These are phyloP conservation scores for Hemisphaericaspora xylanilytica DNA, from an alignment of 1,139 yeast genomes.

Conservation along the genomic window DNA sequence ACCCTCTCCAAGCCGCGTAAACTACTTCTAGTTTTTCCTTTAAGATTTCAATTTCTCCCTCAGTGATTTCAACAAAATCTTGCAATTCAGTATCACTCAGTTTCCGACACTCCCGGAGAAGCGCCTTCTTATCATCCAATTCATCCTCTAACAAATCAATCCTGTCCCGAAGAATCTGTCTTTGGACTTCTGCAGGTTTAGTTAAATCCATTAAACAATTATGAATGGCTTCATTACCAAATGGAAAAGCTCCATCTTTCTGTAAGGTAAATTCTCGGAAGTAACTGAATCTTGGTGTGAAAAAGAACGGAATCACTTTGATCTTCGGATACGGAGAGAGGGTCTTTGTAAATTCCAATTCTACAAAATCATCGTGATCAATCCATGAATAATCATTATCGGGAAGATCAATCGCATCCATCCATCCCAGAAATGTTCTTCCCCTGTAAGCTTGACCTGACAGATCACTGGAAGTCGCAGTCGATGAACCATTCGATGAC, in stretches of 20 bases:
- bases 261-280: conserved; percentile 57
- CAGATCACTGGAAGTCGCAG: conserved; percentile 13
- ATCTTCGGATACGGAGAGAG: conserved; percentile 55
- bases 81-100: conserved; percentile 11
- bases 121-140: conserved; percentile 33
- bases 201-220: conserved; percentile 60
- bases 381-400: conserved; percentile 66
- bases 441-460: conserved; percentile 8
- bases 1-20: conserved; percentile 20
- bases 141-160: conserved; percentile 44
- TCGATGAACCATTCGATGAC: conserved; percentile 13
- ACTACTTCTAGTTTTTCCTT: conserved; percentile 27
- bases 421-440: conserved; percentile 18
- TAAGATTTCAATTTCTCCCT: conserved; percentile 24
- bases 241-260: conserved; percentile 55
- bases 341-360: conserved; percentile 56
- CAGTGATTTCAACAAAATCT: conserved; percentile 27
- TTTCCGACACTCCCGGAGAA: conserved; percentile 23
- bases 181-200: conserved; percentile 56
- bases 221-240: conserved; percentile 69
- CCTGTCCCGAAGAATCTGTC: conserved; percentile 39
- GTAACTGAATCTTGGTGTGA: conserved; percentile 75
- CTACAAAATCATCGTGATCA: conserved; percentile 78
- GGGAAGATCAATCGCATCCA: conserved; percentile 31
- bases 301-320: conserved; percentile 60